A percentile compares a stretch with the other conserved stretches of the same genome.
Conservation (phyloP, 352 stramenopile species). For the Globisporangium megalacanthum region DNA sequence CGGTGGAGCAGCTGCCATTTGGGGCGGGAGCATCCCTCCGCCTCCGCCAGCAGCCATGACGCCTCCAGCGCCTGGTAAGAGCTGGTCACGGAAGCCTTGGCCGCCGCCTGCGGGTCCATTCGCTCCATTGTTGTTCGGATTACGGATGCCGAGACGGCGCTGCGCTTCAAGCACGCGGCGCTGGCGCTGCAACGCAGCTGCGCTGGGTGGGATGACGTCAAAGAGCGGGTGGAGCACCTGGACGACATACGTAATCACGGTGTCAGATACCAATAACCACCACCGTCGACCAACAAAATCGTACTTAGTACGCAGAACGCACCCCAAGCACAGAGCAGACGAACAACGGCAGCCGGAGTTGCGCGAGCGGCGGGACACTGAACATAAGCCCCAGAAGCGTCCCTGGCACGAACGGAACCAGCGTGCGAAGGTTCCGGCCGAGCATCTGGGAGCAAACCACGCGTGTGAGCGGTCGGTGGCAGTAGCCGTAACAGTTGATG, state of each 20-base stretch:
- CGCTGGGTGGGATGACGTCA: slow-evolving; percentile 68
- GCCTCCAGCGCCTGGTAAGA: slow-evolving; percentile 57
- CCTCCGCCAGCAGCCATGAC: slow-evolving; percentile 27
- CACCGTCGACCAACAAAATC: neutral
- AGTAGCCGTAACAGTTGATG: neutral
- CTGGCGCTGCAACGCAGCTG: slow-evolving; percentile 59
- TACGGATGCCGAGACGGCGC: slow-evolving; percentile 48
- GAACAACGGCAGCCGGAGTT: slow-evolving; percentile 68
- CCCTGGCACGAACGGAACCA: slow-evolving; percentile 58
- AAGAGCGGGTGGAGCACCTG: slow-evolving; percentile 71
- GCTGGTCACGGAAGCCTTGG: slow-evolving; percentile 78
- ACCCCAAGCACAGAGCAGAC: slow-evolving; percentile 58
- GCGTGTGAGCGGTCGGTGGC: neutral
- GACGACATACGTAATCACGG: neutral
- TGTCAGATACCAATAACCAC: neutral
- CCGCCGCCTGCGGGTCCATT: slow-evolving; percentile 16
- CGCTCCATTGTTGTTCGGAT: slow-evolving; percentile 19
- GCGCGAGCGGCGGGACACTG: slow-evolving; percentile 60
- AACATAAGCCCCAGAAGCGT: slow-evolving; percentile 61
- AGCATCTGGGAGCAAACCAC: slow-evolving; percentile 38
- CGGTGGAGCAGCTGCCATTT: slow-evolving; percentile 53
- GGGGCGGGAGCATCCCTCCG: slow-evolving; percentile 44
- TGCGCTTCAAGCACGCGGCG: slow-evolving; percentile 67
- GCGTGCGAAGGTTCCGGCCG: slow-evolving; percentile 42
- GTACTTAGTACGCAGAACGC: slow-evolving; percentile 1